Evolutionary conservation across 768 basidiomycete genomes (phyloP).

Genomic region (Tephrocybe sp.): DNA sequence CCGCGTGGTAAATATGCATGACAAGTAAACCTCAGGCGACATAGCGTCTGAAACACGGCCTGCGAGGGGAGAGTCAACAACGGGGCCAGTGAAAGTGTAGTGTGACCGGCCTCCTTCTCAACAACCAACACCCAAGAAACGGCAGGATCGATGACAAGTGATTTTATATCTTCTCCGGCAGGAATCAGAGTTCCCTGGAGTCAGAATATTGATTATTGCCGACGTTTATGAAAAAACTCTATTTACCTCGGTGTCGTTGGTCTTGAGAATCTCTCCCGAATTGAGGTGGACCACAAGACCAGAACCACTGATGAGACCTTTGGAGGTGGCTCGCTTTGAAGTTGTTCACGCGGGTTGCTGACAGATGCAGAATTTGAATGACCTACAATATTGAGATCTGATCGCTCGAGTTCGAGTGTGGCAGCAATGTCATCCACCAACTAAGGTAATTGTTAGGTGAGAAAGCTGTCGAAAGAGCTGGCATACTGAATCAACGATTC

Average conservation of each 20-base stretch:
- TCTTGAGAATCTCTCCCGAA: slow-evolving; percentile 50
- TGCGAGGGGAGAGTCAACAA: slow-evolving; percentile 28
- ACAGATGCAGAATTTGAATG: neutral
- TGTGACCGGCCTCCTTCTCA: slow-evolving; percentile 81
- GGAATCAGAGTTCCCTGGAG: slow-evolving; percentile 77
- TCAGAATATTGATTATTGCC: neutral
- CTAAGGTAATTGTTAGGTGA: slow-evolving; percentile 34
- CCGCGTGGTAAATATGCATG: slow-evolving; percentile 55
- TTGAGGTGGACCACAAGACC: slow-evolving; percentile 58
- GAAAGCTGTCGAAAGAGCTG: slow-evolving; percentile 11
- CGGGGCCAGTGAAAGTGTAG: neutral
- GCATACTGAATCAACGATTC: slow-evolving; percentile 71
- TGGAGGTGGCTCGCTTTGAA: slow-evolving; percentile 78
- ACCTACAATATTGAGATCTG: slow-evolving; percentile 78
- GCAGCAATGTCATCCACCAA: slow-evolving; percentile 90
- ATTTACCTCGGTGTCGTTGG: slow-evolving; percentile 59
- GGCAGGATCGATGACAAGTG: slow-evolving; percentile 53
- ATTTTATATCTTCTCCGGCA: slow-evolving; percentile 65
- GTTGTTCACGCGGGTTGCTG: slow-evolving; percentile 1
- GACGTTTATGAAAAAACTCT: neutral
- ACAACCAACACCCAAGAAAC: slow-evolving; percentile 82
- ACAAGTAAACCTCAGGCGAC: slow-evolving; percentile 51
- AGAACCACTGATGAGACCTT: slow-evolving; percentile 81
- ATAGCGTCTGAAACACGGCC: slow-evolving; percentile 95
- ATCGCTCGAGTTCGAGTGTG: slow-evolving; percentile 69